These are phyloP conservation scores for Ogataea saltuana DNA, from an alignment of 805 yeast genomes.

Conservation along the genomic window DNA sequence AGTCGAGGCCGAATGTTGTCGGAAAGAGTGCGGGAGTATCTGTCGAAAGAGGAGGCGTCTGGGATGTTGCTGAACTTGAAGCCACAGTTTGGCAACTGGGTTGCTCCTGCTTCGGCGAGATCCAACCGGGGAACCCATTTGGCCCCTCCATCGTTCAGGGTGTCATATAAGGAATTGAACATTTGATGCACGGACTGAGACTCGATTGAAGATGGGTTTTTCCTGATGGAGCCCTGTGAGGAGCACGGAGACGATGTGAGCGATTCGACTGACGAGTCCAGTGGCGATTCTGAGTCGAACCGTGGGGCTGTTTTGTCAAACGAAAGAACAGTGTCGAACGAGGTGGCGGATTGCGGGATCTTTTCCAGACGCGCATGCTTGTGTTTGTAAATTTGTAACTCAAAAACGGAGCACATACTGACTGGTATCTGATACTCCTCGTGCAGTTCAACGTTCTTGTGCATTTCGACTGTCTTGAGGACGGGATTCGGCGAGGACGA, in stretches of 20 bases:
- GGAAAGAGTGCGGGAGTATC: neutral
- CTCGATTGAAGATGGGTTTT: constrained; percentile 9
- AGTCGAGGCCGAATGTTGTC: neutral
- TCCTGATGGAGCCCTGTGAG: neutral
- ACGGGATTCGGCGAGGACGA: neutral
- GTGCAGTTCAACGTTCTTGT: constrained; percentile 8
- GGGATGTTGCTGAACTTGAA: neutral
- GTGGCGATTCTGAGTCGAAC: neutral
- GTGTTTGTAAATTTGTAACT: constrained; percentile 27
- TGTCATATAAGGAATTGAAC: constrained; percentile 28
- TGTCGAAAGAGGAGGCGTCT: neutral
- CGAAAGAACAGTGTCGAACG: constrained; percentile 17
- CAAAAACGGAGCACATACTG: constrained; percentile 31
- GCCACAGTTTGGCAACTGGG: constrained; percentile 6
- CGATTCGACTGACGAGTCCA: constrained; percentile 2
- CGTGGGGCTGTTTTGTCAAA: neutral
- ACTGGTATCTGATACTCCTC: constrained; percentile 29
- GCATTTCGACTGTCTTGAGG: neutral
- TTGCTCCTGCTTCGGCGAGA: constrained; percentile 5
- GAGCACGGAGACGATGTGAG: neutral
- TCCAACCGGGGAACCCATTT: constrained; percentile 10
- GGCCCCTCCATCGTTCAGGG: constrained; percentile 26
- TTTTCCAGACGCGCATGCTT: constrained; percentile 13
- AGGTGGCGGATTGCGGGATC: constrained; percentile 7
- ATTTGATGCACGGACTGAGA: constrained; percentile 26